Base-by-base conservation (phyloP, 1,284 basidiomycete genomes). In the Austropuccinia psidii region DNA sequence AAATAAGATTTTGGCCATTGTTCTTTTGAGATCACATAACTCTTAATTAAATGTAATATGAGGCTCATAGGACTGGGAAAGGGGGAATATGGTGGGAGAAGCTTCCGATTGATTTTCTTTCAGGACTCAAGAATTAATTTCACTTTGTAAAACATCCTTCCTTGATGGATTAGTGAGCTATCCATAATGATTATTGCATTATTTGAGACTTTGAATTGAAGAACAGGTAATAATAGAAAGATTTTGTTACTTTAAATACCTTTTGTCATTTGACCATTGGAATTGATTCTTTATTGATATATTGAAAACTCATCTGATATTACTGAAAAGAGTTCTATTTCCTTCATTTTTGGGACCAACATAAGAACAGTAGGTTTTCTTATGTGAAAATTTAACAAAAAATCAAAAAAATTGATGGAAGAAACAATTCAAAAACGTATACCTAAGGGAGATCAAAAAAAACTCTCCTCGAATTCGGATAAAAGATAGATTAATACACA, bases 141-240 rank as follows among this genome's bases (percentile, higher is more conserved):
- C 0, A 49, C 27, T 31, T 64, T 45, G 17, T 47, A 17, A 24
- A 64, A 64, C 8, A 27, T 11, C 21, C 49, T 29, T 9, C 60
- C 60, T 24, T 47, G 39, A 29, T 47, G 41, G 24, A 62, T 62
- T 21, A 33, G 60, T 3, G 60, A 17, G 33, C 49, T 62, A 15
- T 62, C 60, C 60, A 62, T 62, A 45, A 62, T 62, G 43, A 47
- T n/a, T 2, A 62, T 31, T 29, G 43, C 3, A 2, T 62, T 29
- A 1, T 15, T 6, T 3, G 39, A 45, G 2, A 62, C 15, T 3
- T 35, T 11, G 43, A 45, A 39, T 45, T 45, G 17, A 47, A 62
- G 60, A 21, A 39, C 49, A 17, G 24, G 21, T 31, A 62, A 45
- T 27, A 62, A 62, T 2, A 62, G 24, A n/a, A 39, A 62, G n/a